Percentiles rank a stretch among this genome's conserved stretches.
Conservation (phyloP, 1,284 basidiomycete genomes). For the Fomitopsis schrenkii region DNA sequence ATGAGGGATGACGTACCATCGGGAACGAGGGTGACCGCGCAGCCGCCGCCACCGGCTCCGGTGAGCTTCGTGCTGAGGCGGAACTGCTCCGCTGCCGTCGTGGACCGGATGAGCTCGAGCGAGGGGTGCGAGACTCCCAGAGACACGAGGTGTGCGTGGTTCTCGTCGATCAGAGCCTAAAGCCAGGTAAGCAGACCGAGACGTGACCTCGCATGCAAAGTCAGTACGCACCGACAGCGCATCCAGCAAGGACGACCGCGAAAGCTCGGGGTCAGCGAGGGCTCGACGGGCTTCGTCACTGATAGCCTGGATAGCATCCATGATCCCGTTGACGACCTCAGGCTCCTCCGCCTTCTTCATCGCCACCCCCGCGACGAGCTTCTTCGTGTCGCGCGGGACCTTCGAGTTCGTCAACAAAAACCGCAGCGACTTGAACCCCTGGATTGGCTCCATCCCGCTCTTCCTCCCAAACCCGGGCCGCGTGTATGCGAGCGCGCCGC, state of each 20-base stretch:
- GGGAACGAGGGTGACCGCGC: constrained; percentile 92
- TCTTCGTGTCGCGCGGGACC: constrained; percentile 92
- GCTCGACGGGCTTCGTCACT: constrained; percentile 75
- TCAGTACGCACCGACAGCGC: constrained; percentile 50
- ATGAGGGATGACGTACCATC: constrained; percentile 55
- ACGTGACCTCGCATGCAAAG: constrained; percentile 11
- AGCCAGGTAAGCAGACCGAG: constrained; percentile 6
- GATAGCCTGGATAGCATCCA: constrained; percentile 79
- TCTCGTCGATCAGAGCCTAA: constrained; percentile 81
- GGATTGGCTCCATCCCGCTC: constrained; percentile 80
- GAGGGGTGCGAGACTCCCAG: constrained; percentile 94
- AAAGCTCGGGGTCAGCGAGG: constrained; percentile 71
- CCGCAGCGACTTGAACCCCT: constrained; percentile 73
- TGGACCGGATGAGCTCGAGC: constrained; percentile 78
- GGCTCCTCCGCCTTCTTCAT: constrained; percentile 76
- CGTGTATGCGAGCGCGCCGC: constrained; percentile 91
- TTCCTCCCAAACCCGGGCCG: constrained; percentile 74
- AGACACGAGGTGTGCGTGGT: constrained; percentile 81
- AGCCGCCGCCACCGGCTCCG: constrained; percentile 98
- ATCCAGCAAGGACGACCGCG: constrained; percentile 57
- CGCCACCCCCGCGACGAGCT: constrained; percentile 86
- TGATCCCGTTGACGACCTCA: constrained; percentile 67
- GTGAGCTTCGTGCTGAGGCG: constrained; percentile 93
- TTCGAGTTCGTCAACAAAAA: constrained; percentile 94
- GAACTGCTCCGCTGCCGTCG: constrained; percentile 63